Percentiles rank a stretch among this genome's conserved stretches.
Conservation (phyloP, 1,284 basidiomycete species). For the Coniophora puteana region DNA sequence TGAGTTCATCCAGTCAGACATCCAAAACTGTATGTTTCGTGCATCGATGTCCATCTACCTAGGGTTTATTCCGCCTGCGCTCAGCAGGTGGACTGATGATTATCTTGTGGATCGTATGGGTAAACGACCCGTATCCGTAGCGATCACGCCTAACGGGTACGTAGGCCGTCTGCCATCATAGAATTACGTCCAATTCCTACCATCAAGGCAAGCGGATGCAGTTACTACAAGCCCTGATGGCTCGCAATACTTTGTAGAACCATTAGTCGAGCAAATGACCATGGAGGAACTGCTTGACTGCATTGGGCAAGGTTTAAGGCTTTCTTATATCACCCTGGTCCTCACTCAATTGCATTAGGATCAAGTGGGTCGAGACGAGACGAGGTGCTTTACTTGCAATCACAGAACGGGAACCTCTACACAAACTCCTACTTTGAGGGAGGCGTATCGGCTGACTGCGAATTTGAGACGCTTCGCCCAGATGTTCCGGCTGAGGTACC, state of each 20-base stretch:
- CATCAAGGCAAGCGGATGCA: slow-evolving; percentile 71
- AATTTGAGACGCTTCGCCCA: slow-evolving; percentile 56
- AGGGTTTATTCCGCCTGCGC: slow-evolving; percentile 41
- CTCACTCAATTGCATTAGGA: slow-evolving; percentile 5
- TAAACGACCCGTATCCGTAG: slow-evolving; percentile 59
- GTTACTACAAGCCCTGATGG: slow-evolving; percentile 56
- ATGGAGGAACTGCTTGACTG: slow-evolving; percentile 56
- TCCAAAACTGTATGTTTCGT: slow-evolving; percentile 1
- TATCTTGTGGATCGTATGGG: slow-evolving; percentile 59
- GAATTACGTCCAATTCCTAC: not conserved
- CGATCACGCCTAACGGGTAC: slow-evolving; percentile 83
- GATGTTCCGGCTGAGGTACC: slow-evolving; percentile 66
- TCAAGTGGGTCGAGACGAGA: slow-evolving; percentile 4
- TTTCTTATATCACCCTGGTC: not conserved
- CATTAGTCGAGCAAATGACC: slow-evolving; percentile 63
- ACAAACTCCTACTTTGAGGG: slow-evolving; percentile 39
- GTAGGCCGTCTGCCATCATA: slow-evolving; percentile 14
- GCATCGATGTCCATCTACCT: slow-evolving; percentile 5
- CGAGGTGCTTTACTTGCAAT: slow-evolving; percentile 71
- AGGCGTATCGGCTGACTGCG: slow-evolving; percentile 37
- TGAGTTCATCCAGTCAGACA: slow-evolving; percentile 3
- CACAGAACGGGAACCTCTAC: slow-evolving; percentile 87
- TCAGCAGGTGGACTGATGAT: slow-evolving; percentile 55
- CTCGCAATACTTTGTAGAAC: slow-evolving; percentile 75
- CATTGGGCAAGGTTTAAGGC: slow-evolving; percentile 25